Conservation (phyloP, 192 early-diverging fungal genomes). For the Piromyces sp. region DNA sequence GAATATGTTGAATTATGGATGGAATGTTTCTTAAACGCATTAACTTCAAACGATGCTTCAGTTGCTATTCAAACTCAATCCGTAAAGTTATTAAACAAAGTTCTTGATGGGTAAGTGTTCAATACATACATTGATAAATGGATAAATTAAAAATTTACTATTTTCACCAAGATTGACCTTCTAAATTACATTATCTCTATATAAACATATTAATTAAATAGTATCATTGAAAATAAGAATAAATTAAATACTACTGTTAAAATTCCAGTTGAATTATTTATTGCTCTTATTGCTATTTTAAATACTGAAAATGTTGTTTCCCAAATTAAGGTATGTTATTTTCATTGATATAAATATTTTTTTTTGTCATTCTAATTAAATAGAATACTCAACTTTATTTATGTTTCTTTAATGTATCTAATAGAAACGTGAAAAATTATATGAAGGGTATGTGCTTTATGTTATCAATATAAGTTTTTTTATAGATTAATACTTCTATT, state of each 20-base stretch:
- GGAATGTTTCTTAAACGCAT: neutral
- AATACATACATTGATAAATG: no score
- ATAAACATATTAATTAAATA: no score
- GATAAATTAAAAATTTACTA: no score
- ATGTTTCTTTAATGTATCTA: neutral
- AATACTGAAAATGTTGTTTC: neutral
- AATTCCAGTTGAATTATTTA: neutral
- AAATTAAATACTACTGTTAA: neutral
- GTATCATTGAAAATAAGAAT: neutral
- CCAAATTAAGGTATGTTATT: neutral
- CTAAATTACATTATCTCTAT: no score
- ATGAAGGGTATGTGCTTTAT: neutral
- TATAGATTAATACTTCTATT: no score
- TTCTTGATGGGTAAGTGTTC: neutral
- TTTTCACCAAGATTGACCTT: no score
- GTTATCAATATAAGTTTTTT: neutral
- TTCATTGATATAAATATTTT: no score
- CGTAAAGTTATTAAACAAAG: neutral
- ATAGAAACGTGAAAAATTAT: neutral
- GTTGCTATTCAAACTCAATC: neutral
- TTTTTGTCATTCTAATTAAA: no score
- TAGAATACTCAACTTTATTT: no score
- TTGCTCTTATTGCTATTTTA: neutral
- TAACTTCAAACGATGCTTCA: neutral
- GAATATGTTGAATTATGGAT: neutral